Evolutionary conservation across 2,329 filamentous ascomycete species (phyloP).

Genomic region (Rasamsonia emersonii): DNA sequence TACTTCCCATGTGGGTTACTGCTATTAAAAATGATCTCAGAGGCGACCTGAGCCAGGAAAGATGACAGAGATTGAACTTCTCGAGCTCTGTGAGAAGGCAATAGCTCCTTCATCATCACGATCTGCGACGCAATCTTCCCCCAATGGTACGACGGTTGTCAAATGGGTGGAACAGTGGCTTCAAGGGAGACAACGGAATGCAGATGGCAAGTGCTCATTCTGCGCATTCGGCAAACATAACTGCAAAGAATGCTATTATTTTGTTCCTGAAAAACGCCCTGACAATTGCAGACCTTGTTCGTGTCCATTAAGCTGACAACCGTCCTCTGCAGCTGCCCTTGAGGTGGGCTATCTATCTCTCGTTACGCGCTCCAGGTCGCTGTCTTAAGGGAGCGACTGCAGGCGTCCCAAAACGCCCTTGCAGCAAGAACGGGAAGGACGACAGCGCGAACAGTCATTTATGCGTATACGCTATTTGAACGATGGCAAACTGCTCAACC

Average conservation of each 20-base stretch:
- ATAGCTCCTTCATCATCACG: no score
- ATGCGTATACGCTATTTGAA: no score
- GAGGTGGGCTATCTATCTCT: no score
- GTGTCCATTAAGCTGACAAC: not conserved
- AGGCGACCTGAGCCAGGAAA: not conserved
- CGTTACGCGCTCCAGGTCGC: no score
- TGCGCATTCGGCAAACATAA: not conserved
- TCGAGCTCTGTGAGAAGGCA: not conserved
- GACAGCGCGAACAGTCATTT: no score
- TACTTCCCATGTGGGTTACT: no score
- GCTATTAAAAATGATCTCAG: not conserved
- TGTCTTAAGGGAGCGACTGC: no score
- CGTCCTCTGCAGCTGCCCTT: no score
- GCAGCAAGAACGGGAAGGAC: no score
- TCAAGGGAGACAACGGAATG: not conserved
- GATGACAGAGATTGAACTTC: not conserved
- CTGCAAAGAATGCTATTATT: not conserved
- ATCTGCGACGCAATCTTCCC: no score
- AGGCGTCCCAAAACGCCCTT: no score
- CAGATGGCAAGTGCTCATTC: not conserved
- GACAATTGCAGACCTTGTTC: not conserved
- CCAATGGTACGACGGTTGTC: not conserved
- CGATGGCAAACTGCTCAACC: no score
- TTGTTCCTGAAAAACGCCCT: constrained; percentile 1
- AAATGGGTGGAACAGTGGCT: not conserved